Evolutionary conservation across 202 grass and related monocot species (phyloP), one percentile per base, ranked within the genome.

Genomic region (Schoenoplectus tabernaemontani): DNA sequence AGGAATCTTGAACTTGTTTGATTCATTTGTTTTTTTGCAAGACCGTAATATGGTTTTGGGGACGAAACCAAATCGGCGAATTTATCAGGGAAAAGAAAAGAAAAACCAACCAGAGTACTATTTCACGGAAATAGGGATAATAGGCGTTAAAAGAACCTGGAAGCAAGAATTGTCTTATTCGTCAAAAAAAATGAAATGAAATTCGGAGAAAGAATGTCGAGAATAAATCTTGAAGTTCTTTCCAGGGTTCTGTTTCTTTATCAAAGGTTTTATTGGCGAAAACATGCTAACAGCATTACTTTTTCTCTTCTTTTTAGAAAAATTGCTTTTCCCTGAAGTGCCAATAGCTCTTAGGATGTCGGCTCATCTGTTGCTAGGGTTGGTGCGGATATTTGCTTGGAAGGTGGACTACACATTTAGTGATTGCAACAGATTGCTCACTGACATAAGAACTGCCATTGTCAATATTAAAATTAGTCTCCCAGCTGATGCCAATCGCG

Each of bases 371-470:
- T 87, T 99, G 75, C 85, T 95, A 6, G 96, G 96, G 4, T 83
- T 99, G 60, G 96, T 99, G 48, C 88, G 89, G 81, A 99, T 99
- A 81, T 99, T 91, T 61, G 93, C 91, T 5, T 91, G 89, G 91
- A 95, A 99, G 86, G 96, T 99, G 50, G 85, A 96, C 51, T 89
- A 99, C 76, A 79, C 93, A 11, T 95, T 88, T 60, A 85, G 84
- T 13, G 96, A 99, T 66, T 95, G 86, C 61, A 92, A 88, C 64
- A 86, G 89, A 44, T 89, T 99, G 82, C 64, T 90, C 77, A 90
- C 86, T 43, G 81, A 91, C 68, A 82, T 92, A 65, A 92, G 89
- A 82, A 86, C 82, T 12, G 53, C 88, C 11, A 84, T 93, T 0
- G 70, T 82, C 57, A 87, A 86, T 12, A 78, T 86, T 24, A 87